Base-by-base conservation (phyloP, 2,329 filamentous ascomycete species). In the Plenodomus lindquistii region DNA sequence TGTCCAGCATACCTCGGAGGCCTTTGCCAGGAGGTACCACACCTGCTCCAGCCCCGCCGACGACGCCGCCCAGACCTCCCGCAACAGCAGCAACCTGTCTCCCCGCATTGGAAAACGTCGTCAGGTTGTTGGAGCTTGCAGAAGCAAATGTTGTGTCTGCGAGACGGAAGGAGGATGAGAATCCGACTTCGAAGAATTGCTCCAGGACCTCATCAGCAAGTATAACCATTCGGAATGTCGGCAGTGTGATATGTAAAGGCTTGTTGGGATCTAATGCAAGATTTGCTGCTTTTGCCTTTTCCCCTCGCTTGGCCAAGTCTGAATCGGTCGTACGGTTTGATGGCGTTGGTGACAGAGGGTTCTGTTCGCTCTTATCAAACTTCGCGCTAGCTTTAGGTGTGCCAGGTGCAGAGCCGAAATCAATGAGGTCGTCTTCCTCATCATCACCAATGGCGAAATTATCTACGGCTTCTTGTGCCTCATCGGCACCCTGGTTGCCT, bases 221-320 rank as follows among this genome's bases (percentile, higher is more conserved):
- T 9, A 99, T 89, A 3, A 99, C 91, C 94, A 99, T 99, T 57
- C 94, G 88, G 81, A 99, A 99, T 0, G 94, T 99, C 1, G 94
- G 94, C 1, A 99, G 81, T 1, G 94, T 97, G 66, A 99, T 97
- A 70, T 97, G 89, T 0, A 99, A 81, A 6, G 94, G 94, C 55
- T 96, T 93, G 20, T 91, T 87, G 2, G 94, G 94, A 68, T 99
- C 92, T 3, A 99, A 82, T 0, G 94, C 94, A 8, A 87, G 85
- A 67, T 99, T 99, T 39, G 91, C 91, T 17, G 88, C 83, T 67
- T 91, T 82, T 7, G 86, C 83, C 66, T 85, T 87, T 58, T 73
- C 72, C 51, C 50, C 69, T 46, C 62, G 74, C 62, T 48, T 67
- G 40, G 55, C 67, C 54, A 39, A 46, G 20, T 55, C 66, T 48